A percentile compares a stretch with the other conserved stretches of the same genome.
Conservation (phyloP, 2,329 filamentous ascomycete species). For the Colletotrichum aenigma region DNA sequence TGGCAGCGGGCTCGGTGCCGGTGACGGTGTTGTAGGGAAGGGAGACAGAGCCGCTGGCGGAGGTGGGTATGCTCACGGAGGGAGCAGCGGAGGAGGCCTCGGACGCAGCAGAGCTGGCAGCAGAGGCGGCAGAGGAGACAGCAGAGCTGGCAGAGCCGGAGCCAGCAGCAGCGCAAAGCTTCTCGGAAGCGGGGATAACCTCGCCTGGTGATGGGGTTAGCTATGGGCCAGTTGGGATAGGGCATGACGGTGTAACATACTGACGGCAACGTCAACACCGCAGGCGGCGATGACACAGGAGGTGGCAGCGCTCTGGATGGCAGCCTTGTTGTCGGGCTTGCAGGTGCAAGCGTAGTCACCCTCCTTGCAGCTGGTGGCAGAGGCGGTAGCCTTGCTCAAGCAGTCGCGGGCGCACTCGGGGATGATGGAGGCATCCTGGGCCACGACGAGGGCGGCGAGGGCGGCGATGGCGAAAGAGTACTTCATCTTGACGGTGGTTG, state of each 20-base stretch:
- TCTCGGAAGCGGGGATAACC: constrained; percentile 41
- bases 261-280: constrained; percentile 38
- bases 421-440: constrained; percentile 26
- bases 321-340: constrained; percentile 35
- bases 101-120: neutral
- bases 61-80: constrained; percentile 6
- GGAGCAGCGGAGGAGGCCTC: neutral
- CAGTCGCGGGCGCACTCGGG: constrained; percentile 43
- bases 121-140: neutral
- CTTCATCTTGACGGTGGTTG: constrained; percentile 21
- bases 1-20: constrained; percentile 2
- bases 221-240: no score
- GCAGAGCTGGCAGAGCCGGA: neutral
- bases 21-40: constrained; percentile 9
- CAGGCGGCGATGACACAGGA: constrained; percentile 39
- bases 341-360: constrained; percentile 36
- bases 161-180: constrained; percentile 33
- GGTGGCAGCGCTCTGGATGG: constrained; percentile 35
- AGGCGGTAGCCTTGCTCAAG: constrained; percentile 34
- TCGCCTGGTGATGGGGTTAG: constrained; percentile 31
- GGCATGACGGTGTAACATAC: constrained; percentile 31
- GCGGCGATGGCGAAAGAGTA: constrained; percentile 28
- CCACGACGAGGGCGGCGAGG: constrained; percentile 35
- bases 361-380: constrained; percentile 32
- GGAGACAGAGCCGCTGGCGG: neutral